These are phyloP conservation scores for Hymenoscyphus occultus DNA, from an alignment of 2,329 filamentous ascomycete genomes.

Conservation along the genomic window DNA sequence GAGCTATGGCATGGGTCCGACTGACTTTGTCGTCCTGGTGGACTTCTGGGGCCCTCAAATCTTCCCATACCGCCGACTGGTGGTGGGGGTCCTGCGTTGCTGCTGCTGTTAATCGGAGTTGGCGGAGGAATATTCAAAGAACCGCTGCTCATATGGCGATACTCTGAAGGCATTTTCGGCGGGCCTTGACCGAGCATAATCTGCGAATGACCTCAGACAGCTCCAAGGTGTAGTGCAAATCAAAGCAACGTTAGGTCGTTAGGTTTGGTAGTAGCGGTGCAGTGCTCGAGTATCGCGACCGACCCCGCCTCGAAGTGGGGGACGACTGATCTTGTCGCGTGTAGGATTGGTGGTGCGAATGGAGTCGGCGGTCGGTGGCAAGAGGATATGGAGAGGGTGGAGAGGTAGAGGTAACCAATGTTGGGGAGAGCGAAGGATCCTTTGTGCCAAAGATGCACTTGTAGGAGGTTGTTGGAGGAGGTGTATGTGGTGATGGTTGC, in stretches of 20 bases:
- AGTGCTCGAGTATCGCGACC: slow-evolving; percentile 22
- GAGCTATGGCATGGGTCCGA: slow-evolving; percentile 1
- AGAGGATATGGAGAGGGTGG: background rate
- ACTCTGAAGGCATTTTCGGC: slow-evolving; percentile 42
- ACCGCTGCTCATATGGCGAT: slow-evolving; percentile 55
- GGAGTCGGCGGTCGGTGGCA: background rate
- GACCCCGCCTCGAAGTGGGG: slow-evolving; percentile 31
- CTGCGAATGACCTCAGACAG: background rate
- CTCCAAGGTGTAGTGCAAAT: background rate
- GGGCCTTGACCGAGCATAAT: slow-evolving; percentile 26
- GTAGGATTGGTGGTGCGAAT: slow-evolving; percentile 9
- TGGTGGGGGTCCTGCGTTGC: slow-evolving; percentile 40
- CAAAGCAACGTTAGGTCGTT: slow-evolving; percentile 5
- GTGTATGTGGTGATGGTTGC: background rate
- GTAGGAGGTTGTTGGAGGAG: background rate
- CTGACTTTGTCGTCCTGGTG: slow-evolving; percentile 53
- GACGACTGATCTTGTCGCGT: slow-evolving; percentile 15
- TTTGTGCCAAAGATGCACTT: background rate
- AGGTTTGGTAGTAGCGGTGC: slow-evolving; percentile 10
- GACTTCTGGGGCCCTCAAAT: slow-evolving; percentile 61
- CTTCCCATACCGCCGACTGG: slow-evolving; percentile 44
- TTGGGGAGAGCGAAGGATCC: background rate
- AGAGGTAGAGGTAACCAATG: background rate
- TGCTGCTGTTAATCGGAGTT: slow-evolving; percentile 24
- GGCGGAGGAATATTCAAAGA: slow-evolving; percentile 40